Percentiles rank a stretch among this genome's conserved stretches.
Conservation (phyloP, 1,284 basidiomycete species). For the Phellopilus nigrolimitatus region DNA sequence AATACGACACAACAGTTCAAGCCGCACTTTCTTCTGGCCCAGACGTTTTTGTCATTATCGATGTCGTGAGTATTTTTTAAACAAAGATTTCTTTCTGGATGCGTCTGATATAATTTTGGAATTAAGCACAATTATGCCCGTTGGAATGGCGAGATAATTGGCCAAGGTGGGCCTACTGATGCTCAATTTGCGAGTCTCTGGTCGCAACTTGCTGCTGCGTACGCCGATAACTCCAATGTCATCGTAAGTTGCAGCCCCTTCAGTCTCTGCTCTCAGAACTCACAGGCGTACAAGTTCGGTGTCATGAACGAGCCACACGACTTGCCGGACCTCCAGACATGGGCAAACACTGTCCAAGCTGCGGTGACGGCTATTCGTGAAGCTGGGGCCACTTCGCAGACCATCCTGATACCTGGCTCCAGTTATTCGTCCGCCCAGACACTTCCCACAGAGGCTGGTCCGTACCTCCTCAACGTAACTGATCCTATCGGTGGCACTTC, state of each 20-base stretch:
- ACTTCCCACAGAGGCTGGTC: constrained; percentile 49
- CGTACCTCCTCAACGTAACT: constrained; percentile 44
- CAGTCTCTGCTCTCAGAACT: no score
- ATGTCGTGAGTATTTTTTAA: constrained; percentile 24
- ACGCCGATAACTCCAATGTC: constrained; percentile 28
- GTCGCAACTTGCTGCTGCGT: constrained; percentile 32
- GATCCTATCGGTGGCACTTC: constrained; percentile 46
- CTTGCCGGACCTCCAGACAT: constrained; percentile 20
- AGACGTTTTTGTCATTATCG: constrained; percentile 30
- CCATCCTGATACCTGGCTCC: constrained; percentile 43
- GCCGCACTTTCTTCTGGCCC: constrained; percentile 26
- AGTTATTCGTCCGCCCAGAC: constrained; percentile 41
- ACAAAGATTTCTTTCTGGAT: neutral
- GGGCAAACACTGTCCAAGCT: constrained; percentile 23
- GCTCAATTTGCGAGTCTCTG: constrained; percentile 31
- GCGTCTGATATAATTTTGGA: constrained; percentile 10
- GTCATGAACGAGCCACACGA: constrained; percentile 26
- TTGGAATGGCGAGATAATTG: constrained; percentile 27
- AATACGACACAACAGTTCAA: constrained; percentile 25
- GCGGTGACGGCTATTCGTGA: constrained; percentile 25
- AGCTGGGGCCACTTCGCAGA: constrained; percentile 35
- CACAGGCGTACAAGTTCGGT: constrained; percentile 18
- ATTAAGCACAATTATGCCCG: constrained; percentile 31
- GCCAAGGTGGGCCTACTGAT: constrained; percentile 32
- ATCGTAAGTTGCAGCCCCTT: constrained; percentile 30